Evolutionary conservation across 2,329 filamentous ascomycete species (phyloP).

Genomic region (Fusarium citri): DNA sequence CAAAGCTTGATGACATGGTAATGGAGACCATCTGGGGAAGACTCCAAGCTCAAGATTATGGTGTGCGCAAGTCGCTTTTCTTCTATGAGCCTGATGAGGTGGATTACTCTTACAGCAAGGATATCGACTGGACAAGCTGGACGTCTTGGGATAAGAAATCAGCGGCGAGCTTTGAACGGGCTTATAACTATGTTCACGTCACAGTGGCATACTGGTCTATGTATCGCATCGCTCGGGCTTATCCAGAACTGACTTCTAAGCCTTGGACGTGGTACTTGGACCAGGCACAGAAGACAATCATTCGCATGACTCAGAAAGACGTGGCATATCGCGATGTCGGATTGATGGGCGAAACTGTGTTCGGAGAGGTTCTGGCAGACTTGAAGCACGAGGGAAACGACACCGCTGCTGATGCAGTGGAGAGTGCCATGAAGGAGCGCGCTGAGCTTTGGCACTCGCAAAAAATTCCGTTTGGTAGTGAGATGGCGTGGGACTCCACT

Average conservation of each 20-base stretch:
- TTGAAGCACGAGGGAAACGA: conserved; percentile 60
- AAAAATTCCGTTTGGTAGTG: conserved; percentile 67
- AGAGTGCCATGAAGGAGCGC: conserved; percentile 60
- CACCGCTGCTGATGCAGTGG: conserved; percentile 54
- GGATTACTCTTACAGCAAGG: conserved; percentile 57
- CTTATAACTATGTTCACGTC: conserved; percentile 71
- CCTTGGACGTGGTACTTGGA: conserved; percentile 67
- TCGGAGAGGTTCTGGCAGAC: conserved; percentile 64
- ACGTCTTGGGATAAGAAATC: conserved; percentile 62
- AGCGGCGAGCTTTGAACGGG: conserved; percentile 61
- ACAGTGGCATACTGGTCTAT: conserved; percentile 67
- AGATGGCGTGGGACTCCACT: conserved; percentile 73
- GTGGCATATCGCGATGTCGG: conserved; percentile 60
- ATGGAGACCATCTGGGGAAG: conserved; percentile 62
- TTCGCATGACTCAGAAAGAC: conserved; percentile 53
- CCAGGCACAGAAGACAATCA: conserved; percentile 64
- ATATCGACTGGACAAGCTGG: conserved; percentile 62
- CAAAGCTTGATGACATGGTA: conserved; percentile 65
- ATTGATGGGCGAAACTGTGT: conserved; percentile 70
- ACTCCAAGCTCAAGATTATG: conserved; percentile 60
- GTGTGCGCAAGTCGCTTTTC: conserved; percentile 67
- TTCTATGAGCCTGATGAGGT: conserved; percentile 63
- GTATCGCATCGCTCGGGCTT: conserved; percentile 64
- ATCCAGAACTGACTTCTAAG: conserved; percentile 56
- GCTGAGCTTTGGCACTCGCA: conserved; percentile 62